phyloP scores from a whole-genome alignment of 495 filamentous ascomycete genomes.

The Oleoguttula mirabilis region DNA sequence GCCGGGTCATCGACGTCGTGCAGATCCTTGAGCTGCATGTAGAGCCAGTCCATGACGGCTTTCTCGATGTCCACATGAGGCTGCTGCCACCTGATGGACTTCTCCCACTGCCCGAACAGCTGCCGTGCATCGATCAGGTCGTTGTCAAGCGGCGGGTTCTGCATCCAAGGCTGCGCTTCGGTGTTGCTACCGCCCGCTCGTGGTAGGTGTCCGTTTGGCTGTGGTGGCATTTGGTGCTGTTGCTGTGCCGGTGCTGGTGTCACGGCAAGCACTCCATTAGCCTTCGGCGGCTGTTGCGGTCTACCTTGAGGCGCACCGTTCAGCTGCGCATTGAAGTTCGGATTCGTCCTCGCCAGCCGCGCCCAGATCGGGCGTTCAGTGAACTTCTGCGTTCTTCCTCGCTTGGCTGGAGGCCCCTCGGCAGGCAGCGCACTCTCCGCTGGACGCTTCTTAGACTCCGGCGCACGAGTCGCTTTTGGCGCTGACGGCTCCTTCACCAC shows the following conservation, averaged over 20 bases:
- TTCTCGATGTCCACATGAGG: slow-evolving; percentile 3
- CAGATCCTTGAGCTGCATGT: slow-evolving; percentile 28
- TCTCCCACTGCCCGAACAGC: slow-evolving; percentile 18
- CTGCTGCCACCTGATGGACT: slow-evolving; percentile 12
- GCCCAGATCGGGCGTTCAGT: slow-evolving; percentile 14
- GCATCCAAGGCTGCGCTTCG: slow-evolving; percentile 3
- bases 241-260: not conserved
- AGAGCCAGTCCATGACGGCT: slow-evolving; percentile 22
- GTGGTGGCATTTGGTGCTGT: slow-evolving; percentile 1
- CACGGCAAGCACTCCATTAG: not conserved
- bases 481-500: too few species aligned
- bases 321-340: not conserved
- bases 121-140: slow-evolving; percentile 11
- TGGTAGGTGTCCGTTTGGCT: slow-evolving; percentile 4
- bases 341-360: slow-evolving; percentile 8
- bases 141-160: slow-evolving; percentile 11
- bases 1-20: slow-evolving; percentile 28
- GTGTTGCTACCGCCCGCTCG: not conserved
- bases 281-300: not conserved
- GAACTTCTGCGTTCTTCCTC: too few species aligned
- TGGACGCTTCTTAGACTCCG: too few species aligned
- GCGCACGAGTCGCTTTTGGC: too few species aligned
- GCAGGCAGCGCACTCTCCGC: too few species aligned
- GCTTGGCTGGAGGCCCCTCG: too few species aligned
- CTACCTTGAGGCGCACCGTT: not conserved